Evolutionary conservation across 805 yeast genomes (phyloP), one percentile per base, ranked within the genome.

Genomic region (Jamesozyma spencerorum): DNA sequence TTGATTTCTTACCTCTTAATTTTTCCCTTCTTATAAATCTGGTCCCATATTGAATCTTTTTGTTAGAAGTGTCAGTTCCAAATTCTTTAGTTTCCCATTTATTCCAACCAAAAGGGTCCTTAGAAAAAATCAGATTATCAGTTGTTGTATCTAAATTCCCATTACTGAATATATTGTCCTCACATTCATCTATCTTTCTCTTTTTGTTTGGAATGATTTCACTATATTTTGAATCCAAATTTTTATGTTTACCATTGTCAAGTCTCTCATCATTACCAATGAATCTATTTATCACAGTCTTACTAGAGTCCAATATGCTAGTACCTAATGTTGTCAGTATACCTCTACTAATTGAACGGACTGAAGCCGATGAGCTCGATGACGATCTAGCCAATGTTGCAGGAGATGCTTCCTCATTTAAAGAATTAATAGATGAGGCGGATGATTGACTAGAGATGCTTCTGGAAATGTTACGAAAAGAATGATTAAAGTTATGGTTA

Each of bases 41-140:
- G 1, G 70, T 64, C 3, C 74, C 74, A 43, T 69, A 69, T 36
- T 28, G 34, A n/a, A 32, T 18, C 18, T 27, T 10, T 35, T 18
- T 32, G 19, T 14, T 15, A 6, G n/a, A 24, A 11, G 3, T 11
- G 15, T 31, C 29, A 11, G 15, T 8, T 27, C 42, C 41, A 54
- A 69, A 50, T 51, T 70, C 58, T 22, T 54, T 48, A 5, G 54
- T 45, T 30, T 45, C 46, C 55, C 52, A 48, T 10, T 44, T 45
- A 41, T 49, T 47, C 62, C 62, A 59, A 12, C 51, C 48, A 36
- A 55, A 55, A 5, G 62, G 62, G 44, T 57, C 62, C 32, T 48
- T 57, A 7, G 51, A 50, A 15, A 45, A 30, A 2, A 15, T 34
- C 14, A 28, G 18, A 5, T 33, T 22, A 15, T 26, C 2, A 8